Base-by-base conservation (phyloP, 2,329 filamentous ascomycete species). In the Phialophora expanda region DNA sequence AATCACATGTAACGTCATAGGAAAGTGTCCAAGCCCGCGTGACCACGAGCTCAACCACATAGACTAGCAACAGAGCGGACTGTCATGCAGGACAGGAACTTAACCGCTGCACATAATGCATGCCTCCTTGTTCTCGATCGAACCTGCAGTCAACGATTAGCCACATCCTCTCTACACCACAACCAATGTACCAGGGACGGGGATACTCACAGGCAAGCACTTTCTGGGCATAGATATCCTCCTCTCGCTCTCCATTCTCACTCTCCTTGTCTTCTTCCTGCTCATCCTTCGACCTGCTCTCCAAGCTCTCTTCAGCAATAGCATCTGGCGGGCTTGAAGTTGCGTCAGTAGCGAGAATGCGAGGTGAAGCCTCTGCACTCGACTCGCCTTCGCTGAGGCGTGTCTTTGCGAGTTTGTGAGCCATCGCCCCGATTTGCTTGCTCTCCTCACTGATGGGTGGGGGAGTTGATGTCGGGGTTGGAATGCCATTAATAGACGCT, bases 61-160 rank as follows among this genome's bases (percentile, higher is more conserved):
- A 26, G 14, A 26, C 6, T n/a, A 24, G 22, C 11, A 4, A 22
- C 24, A 24, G 24, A 30, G 9, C 3, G 28, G 28, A 9, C 12
- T 38, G 32, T 44, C 20, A 20, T 11, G 26, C 32, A 46, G 14
- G 17, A 9, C 0, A 14, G 3, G 9, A 12, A 11, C 51, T 79
- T 86, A 98, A 83, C 93, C 94, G 80, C 92, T 96, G 88, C 95
- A 99, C 95, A 99, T 98, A 71, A 97, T 78, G 78, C 95, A 99
- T 56, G 90, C 85, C 78, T 99, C 95, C 73, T 90, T 92, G 83
- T 98, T 97, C 77, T 98, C 93, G 78, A 99, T 98, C 81, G 93
- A 97, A 84, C 88, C 88, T 90, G 66, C 74, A 51, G 50, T 53
- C 60, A 51, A n/a, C 26, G 32, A 8, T 53, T 30, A 64, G 56